A percentile compares a stretch with the other conserved stretches of the same genome.
These are phyloP conservation scores for Croton setiger DNA, from an alignment of 441 rosid genomes.

Conservation along the genomic window DNA sequence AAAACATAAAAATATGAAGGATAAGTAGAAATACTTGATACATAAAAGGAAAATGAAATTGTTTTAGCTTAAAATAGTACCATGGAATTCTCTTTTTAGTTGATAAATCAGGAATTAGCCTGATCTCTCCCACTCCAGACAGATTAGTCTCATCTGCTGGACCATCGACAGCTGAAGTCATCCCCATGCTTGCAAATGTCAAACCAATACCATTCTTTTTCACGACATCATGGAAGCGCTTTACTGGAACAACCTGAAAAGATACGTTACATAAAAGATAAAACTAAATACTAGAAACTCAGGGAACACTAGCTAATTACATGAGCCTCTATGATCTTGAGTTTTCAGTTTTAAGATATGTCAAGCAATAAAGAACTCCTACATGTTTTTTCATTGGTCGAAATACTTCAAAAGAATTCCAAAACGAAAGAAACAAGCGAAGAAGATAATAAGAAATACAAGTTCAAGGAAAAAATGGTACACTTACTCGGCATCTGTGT, in stretches of 20 bases:
- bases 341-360: constrained; percentile 17
- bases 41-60: background rate
- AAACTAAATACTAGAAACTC: background rate
- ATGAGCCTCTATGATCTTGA: background rate
- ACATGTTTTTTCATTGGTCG: background rate
- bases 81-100: constrained; percentile 73
- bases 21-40: background rate
- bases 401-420: constrained; percentile 2
- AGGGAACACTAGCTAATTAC: background rate
- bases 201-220: constrained; percentile 78
- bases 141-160: constrained; percentile 73
- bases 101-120: constrained; percentile 80
- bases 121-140: constrained; percentile 79
- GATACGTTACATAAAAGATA: background rate
- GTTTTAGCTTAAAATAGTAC: constrained; percentile 33
- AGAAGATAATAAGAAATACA: background rate
- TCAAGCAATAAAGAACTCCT: constrained; percentile 1
- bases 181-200: constrained; percentile 78
- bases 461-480: constrained; percentile 6
- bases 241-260: constrained; percentile 69
- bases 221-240: constrained; percentile 62
- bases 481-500: constrained; percentile 88
- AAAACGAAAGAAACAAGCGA: background rate
- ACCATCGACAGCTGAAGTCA: constrained; percentile 67
- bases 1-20: background rate